Conservation (phyloP, 2,329 filamentous ascomycete species). For the Diaporthe sp. region DNA sequence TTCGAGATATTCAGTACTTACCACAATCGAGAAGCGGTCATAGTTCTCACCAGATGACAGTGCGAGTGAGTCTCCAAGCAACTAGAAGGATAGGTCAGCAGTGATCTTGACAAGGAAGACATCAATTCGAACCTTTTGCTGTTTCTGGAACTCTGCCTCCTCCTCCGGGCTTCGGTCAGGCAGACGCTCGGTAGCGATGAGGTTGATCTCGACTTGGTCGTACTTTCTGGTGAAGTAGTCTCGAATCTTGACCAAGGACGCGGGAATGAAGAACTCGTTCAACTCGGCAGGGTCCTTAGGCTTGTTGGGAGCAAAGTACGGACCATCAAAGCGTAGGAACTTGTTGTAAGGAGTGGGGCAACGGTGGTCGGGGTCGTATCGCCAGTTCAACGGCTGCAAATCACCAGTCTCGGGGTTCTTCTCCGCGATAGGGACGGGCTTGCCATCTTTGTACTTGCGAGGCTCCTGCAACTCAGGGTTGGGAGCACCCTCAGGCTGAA, state of each 20-base stretch:
- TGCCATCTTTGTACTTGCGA: conserved; percentile 1
- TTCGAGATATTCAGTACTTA: neutral
- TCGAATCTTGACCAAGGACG: neutral
- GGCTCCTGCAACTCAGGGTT: conserved; percentile 22
- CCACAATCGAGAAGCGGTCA: conserved; percentile 4
- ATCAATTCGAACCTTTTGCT: conserved; percentile 2
- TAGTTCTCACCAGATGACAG: conserved; percentile 4
- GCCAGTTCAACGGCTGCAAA: neutral
- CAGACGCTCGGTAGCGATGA: neutral
- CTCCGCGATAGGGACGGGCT: neutral
- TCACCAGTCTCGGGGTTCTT: neutral
- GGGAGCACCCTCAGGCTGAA: conserved; percentile 18
- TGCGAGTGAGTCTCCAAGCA: neutral
- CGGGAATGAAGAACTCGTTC: neutral
- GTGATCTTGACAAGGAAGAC: neutral
- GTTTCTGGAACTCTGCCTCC: neutral
- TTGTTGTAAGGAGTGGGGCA: conserved; percentile 21
- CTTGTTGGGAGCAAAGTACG: conserved; percentile 1
- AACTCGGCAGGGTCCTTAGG: neutral
- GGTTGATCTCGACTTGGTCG: neutral
- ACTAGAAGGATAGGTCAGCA: neutral
- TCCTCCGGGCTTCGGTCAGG: neutral
- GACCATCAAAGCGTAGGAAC: conserved; percentile 17
- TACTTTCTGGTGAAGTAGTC: conserved; percentile 4
- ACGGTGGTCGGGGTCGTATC: conserved; percentile 18